A percentile compares a stretch with the other conserved stretches of the same genome.
These are phyloP conservation scores for Ceratonia siliqua DNA, from an alignment of 306 rosid species.

Conservation along the genomic window DNA sequence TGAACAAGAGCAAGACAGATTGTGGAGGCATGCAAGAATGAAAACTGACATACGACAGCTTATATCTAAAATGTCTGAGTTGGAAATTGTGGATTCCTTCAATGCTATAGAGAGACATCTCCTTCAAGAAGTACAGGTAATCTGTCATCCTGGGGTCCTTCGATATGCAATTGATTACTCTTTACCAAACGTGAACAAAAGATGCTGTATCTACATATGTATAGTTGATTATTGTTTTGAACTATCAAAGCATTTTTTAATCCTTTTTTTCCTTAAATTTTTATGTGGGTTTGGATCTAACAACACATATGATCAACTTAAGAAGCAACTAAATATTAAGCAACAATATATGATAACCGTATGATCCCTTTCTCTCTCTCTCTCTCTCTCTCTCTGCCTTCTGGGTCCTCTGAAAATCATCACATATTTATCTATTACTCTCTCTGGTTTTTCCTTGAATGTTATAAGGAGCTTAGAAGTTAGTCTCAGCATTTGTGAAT, in stretches of 20 bases:
- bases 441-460: background rate
- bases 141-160: slow-evolving; percentile 2
- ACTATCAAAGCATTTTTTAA: background rate
- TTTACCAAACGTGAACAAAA: background rate
- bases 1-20: slow-evolving; percentile 78
- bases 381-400: background rate
- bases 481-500: background rate
- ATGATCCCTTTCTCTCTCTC: background rate
- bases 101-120: slow-evolving; percentile 78
- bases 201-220: background rate
- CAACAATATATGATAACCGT: background rate
- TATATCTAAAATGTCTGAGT: slow-evolving; percentile 68
- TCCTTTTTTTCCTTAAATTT: background rate
- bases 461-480: background rate
- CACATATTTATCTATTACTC: background rate
- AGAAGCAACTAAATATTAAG: background rate
- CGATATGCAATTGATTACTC: slow-evolving; percentile 20
- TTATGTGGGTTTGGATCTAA: background rate
- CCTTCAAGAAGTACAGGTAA: slow-evolving; percentile 74
- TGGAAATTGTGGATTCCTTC: slow-evolving; percentile 88
- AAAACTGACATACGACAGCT: slow-evolving; percentile 65
- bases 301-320: background rate
- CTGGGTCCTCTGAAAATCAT: background rate
- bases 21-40: slow-evolving; percentile 87
- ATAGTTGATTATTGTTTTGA: background rate